These are phyloP conservation scores for Omphalea diandra DNA, from an alignment of 441 rosid species.

Conservation along the genomic window DNA sequence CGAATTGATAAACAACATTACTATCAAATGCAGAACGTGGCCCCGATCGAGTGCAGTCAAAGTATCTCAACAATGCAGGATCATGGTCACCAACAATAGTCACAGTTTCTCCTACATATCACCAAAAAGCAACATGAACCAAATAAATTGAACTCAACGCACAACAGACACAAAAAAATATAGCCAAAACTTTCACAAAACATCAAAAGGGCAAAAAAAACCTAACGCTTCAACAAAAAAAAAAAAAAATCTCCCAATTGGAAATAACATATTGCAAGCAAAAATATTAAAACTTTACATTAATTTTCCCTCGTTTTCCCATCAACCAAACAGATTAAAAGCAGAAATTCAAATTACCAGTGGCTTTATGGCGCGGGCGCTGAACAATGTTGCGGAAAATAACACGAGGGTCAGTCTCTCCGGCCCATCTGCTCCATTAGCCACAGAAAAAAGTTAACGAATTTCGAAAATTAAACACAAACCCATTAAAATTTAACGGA, in stretches of 20 bases:
- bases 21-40: slow-evolving; percentile 90
- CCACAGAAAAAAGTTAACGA: background rate
- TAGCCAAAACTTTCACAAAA: background rate
- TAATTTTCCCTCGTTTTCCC: background rate
- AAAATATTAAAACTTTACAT: background rate
- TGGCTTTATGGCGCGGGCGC: slow-evolving; percentile 89
- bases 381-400: slow-evolving; percentile 93
- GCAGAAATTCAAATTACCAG: slow-evolving; percentile 41
- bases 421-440: slow-evolving; percentile 76
- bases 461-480: background rate
- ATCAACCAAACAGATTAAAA: background rate
- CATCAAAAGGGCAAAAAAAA: too few relatives aligned
- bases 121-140: slow-evolving; percentile 4
- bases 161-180: background rate
- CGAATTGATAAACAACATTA: slow-evolving; percentile 87
- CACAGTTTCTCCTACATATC: slow-evolving; percentile 71
- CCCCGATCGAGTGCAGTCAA: slow-evolving; percentile 91
- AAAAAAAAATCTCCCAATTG: background rate
- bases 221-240: too few relatives aligned
- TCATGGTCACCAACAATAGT: slow-evolving; percentile 86
- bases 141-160: background rate
- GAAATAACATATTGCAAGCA: background rate
- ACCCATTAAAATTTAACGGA: too few relatives aligned
- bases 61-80: slow-evolving; percentile 67
- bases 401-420: slow-evolving; percentile 86